Evolutionary conservation across 768 basidiomycete species (phyloP), one percentile per base, ranked within the genome.

Genomic region (Pisolithus microcarpus): DNA sequence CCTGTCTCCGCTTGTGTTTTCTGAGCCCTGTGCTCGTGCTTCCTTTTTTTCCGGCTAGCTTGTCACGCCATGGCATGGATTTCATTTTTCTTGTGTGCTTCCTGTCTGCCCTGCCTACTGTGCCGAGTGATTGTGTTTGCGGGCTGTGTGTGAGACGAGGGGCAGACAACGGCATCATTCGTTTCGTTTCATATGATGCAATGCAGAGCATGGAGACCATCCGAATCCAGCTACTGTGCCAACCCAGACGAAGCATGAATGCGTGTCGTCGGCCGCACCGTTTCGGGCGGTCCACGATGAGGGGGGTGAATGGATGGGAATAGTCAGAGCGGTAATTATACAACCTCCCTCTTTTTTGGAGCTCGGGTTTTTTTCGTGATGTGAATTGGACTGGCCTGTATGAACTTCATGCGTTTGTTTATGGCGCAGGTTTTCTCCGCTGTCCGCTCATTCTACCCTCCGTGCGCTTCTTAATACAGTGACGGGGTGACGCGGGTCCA

Each of bases 181-280:
- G 43, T 28, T 19, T 40, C n/a, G 26, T 44, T 44, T 44, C 24
- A 38, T 62, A 53, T 52, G 50, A 16, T 53, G 44, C 49, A 43
- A 40, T 62, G 34, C 34, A 87, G 87, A 61, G 72, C 75, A 13
- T 67, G 72, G 38, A 74, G 78, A 43, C 84, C 85, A 0, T 75
- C 78, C 0, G 87, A 90, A 65, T 87, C 89, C 60, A 87, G 82
- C 65, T 90, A 11, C 34, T 4, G 34, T 34, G 90, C 71, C 87
- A 85, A 55, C 82, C 85, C 57, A 84, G 89, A 61, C 87, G 5
- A 71, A 63, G 59, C 76, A 74, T 53, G 66, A 65, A 59, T 73
- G 64, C 54, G 66, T 69, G 54, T 68, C 87, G 19, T 65, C 85
- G 26, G 74, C 81, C 18, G 75, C 83, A 10, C 72, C 72, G 44